Conservation (phyloP, 1,284 basidiomycete species). For the Pseudozyma sp. region DNA sequence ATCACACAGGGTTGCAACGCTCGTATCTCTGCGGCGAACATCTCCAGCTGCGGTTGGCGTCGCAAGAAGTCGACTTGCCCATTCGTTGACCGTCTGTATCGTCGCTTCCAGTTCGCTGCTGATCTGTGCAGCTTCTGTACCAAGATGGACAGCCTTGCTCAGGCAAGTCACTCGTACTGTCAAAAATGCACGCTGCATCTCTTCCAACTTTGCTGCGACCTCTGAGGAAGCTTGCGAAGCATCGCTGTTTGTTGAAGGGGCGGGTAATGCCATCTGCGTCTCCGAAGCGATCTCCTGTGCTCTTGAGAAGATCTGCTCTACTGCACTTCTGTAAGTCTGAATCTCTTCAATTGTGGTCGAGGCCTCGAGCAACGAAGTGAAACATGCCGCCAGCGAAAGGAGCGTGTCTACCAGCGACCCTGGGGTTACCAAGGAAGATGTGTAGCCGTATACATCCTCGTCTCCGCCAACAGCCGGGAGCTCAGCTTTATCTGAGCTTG, state of each 20-base stretch:
- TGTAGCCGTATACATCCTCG: constrained; percentile 42
- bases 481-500: constrained; percentile 4
- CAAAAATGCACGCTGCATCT: constrained; percentile 24
- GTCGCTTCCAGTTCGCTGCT: constrained; percentile 19
- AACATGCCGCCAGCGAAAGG: constrained; percentile 29
- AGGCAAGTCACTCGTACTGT: constrained; percentile 17
- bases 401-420: constrained; percentile 48
- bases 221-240: constrained; percentile 15
- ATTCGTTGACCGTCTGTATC: constrained; percentile 21
- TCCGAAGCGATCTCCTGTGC: constrained; percentile 11
- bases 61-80: constrained; percentile 19
- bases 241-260: constrained; percentile 7
- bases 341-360: constrained; percentile 13
- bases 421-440: constrained; percentile 52
- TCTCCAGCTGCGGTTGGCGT: constrained; percentile 4
- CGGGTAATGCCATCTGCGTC: not conserved
- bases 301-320: constrained; percentile 5
- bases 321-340: constrained; percentile 11
- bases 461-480: not conserved
- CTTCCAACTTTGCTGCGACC: constrained; percentile 22
- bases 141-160: constrained; percentile 22
- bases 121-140: constrained; percentile 2
- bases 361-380: constrained; percentile 37
- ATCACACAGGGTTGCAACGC: constrained; percentile 44
- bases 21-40: constrained; percentile 1